Evolutionary conservation across 768 basidiomycete genomes (phyloP), one percentile per base, ranked within the genome.

Genomic region (Tricholomella constricta): DNA sequence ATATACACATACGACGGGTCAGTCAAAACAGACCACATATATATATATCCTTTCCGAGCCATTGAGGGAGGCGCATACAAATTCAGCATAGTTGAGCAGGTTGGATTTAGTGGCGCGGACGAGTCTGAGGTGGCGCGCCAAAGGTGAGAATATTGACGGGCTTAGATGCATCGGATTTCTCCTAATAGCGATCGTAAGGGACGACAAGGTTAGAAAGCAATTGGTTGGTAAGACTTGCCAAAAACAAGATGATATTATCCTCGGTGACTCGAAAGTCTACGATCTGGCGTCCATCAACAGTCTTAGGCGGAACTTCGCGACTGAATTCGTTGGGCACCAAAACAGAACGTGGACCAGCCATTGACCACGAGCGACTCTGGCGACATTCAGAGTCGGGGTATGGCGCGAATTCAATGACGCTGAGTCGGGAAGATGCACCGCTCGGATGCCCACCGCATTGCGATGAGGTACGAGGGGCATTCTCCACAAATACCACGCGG

Each of bases 191-290:
- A 17, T 34, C 14, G 14, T 37, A 37, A 55, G 25, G 52, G 36
- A 49, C 5, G 46, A 48, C 38, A 23, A 26, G 22, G 15, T 47
- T 53, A 17, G 34, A 40, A 32, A 36, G 31, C 14, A 32, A 11
- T 10, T 32, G 19, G 34, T 45, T 41, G 23, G 1, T 6, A 26
- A 32, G 20, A 70, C 80, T 41, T 64, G 83, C 84, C 56, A 83
- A 64, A 55, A 84, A 74, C 47, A 86, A 62, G 48, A 84, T 68
- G 17, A 85, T 73, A 50, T 84, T 83, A 56, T 86, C 84, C 63
- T 85, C 84, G 10, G 81, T 85, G 35, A 77, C 76, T 35, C 75
- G 71, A 50, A 84, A 68, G 64, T 75, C 78, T 31, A 82, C 78
- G 48, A 85, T 73, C 31, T 66, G 69, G 44, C 75, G 68, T 8